Base-by-base conservation (phyloP, 73 alveolate species). In the Symbiodinium pilosum region DNA sequence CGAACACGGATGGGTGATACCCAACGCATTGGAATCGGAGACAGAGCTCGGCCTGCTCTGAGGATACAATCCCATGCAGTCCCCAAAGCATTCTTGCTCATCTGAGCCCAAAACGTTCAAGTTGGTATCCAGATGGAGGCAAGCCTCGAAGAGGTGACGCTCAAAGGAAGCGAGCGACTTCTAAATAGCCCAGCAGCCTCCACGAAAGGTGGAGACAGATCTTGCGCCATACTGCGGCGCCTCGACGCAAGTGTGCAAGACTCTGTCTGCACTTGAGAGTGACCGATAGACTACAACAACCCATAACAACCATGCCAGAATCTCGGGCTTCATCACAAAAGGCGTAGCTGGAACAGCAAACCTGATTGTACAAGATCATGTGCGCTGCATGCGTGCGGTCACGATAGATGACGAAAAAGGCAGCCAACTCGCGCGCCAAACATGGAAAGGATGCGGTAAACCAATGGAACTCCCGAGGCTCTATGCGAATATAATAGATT, bases 71-170 rank as follows among this genome's bases (percentile, higher is more conserved):
- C n/a, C n/a, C n/a, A n/a, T n/a, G n/a, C n/a, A n/a, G n/a, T n/a
- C n/a, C n/a, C n/a, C n/a, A n/a, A n/a, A n/a, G n/a, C n/a, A n/a
- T n/a, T n/a, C n/a, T n/a, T n/a, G n/a, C n/a, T n/a, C n/a, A n/a
- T n/a, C n/a, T 54, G 71, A 26, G 77, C 40, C 28, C 32, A 24
- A 64, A 32, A 21, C 77, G 77, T 2, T 64, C 77, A 14, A 64
- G 77, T 36, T 64, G 77, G 77, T 64, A 64, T 64, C 77, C 77
- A 21, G 77, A 64, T 64, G 77, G 77, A 12, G 77, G 77, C 77
- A 64, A 26, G 32, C 77, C 77, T 64, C 16, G 16, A 21, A 24
- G 26, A 54, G 26, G 26, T 54, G 26, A 24, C 71, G 26, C 71
- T 30, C 71, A 54, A 30, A 3, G 18, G n/a, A 24, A 54, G 26